Base-by-base conservation (phyloP, 2,329 filamentous ascomycete genomes). In the Claviceps humidiphila region DNA sequence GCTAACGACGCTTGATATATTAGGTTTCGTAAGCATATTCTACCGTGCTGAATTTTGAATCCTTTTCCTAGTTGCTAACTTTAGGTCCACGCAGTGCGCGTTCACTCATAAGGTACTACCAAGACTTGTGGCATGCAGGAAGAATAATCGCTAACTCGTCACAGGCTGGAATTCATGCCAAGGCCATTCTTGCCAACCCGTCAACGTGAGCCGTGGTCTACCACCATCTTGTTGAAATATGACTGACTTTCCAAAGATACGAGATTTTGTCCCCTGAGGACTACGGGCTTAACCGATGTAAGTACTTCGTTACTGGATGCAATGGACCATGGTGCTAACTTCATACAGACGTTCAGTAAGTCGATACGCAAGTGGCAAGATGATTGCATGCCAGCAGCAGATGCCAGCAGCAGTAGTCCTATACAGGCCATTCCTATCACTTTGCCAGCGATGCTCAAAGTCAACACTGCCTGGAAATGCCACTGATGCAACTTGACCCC, bases 261-360 rank as follows among this genome's bases (percentile, higher is more conserved):
- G 87, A 93, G 71, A 94, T 94, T 64, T 85, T 95, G 69, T 85
- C 91, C 69, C 90, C 90, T 2, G 79, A 79, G 53, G 87, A 94
- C 22, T 57, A 54, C 49, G 58, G 57, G 14, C 40, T 58, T 43
- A 47, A 30, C 42, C 54, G 55, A 51, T 50, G 39, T 50, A 50
- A 50, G 48, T 50, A 16, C 8, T 7, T 44, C 6, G 1, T 17
- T 9, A 2, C 14, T 4, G 37, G 39, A 43, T 39, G 13, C 4
- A 16, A 20, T 38, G 7, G 16, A 43, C 2, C 16, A 38, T 50
- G 5, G n/a, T 50, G 43, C 48, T 50, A 44, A 50, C 40, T 44
- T 37, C n/a, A n/a, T 30, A 8, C 17, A 50, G 48, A 50, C 13
- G 48, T 50, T 30, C 48, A 50, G 48, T 50, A 50, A 50, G 48